These are phyloP conservation scores for Fraxinus sp. DNA, from an alignment of 305 asterid species.

Conservation along the genomic window DNA sequence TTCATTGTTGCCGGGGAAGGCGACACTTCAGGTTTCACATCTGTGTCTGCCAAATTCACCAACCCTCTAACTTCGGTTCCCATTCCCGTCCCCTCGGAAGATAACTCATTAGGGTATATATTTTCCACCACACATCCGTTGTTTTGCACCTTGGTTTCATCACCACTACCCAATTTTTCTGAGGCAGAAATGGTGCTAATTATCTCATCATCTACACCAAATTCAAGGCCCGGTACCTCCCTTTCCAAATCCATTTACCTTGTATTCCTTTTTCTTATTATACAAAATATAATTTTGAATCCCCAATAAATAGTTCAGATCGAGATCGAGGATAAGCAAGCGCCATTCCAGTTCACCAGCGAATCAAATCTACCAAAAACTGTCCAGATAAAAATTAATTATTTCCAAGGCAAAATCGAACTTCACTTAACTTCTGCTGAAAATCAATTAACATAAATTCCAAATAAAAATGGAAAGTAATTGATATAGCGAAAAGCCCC, in stretches of 20 bases:
- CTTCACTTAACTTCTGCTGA: background rate
- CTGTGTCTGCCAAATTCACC: conserved; percentile 10
- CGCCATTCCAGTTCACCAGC: conserved; percentile 56
- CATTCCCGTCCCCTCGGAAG: conserved; percentile 26
- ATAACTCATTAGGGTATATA: conserved; percentile 29
- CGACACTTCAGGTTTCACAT: conserved; percentile 22
- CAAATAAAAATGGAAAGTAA: conserved; percentile 20
- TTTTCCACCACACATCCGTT: conserved; percentile 34
- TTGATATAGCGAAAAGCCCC: background rate
- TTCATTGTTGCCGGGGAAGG: conserved; percentile 18
- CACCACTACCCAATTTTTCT: conserved; percentile 26
- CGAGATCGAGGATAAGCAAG: conserved; percentile 68
- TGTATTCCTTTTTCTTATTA: background rate
- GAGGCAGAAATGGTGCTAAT: conserved; percentile 22
- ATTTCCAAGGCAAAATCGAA: background rate
- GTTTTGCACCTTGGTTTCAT: conserved; percentile 30
- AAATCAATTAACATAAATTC: conserved; percentile 26
- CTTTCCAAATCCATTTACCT: conserved; percentile 52
- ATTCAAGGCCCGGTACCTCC: conserved; percentile 40
- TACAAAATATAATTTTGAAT: background rate
- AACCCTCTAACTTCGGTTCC: conserved; percentile 29
- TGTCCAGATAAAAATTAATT: conserved; percentile 19
- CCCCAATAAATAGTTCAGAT: conserved; percentile 33
- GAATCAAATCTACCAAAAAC: conserved; percentile 19
- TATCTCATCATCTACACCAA: conserved; percentile 45